Evolutionary conservation across 2,329 filamentous ascomycete species (phyloP).

Genomic region (Apiospora kogelbergensis): DNA sequence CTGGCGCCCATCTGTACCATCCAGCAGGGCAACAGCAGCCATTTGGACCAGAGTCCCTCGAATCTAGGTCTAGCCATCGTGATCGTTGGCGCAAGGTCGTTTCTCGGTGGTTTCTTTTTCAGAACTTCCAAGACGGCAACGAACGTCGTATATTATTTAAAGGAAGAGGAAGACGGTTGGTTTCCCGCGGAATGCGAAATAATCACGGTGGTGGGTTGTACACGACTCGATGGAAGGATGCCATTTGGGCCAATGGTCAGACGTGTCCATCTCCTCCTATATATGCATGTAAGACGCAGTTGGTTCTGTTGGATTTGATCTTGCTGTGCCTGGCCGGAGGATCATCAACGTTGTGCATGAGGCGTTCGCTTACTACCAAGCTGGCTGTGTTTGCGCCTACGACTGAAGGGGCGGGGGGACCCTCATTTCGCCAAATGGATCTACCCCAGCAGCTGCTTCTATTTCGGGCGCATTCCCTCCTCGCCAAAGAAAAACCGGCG

Average conservation of each 20-base stretch:
- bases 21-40: constrained; percentile 20
- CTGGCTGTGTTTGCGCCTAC: background rate
- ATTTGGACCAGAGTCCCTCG: constrained; percentile 21
- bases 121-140: background rate
- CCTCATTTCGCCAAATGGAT: background rate
- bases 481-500: background rate
- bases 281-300: background rate
- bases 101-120: background rate
- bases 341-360: background rate
- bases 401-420: background rate
- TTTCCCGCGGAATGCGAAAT: too few species aligned
- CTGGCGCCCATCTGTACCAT: constrained; percentile 17
- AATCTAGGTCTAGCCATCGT: constrained; percentile 1
- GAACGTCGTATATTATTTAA: too few species aligned
- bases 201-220: background rate
- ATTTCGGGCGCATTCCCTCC: background rate
- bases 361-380: background rate
- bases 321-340: background rate
- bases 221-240: background rate
- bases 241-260: background rate
- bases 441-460: background rate
- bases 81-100: background rate
- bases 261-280: background rate
- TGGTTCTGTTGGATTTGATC: background rate
- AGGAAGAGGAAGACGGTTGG: background rate